Evolutionary conservation across 164 flowering plant genomes (phyloP).

Genomic region (Vitis amurensis): DNA sequence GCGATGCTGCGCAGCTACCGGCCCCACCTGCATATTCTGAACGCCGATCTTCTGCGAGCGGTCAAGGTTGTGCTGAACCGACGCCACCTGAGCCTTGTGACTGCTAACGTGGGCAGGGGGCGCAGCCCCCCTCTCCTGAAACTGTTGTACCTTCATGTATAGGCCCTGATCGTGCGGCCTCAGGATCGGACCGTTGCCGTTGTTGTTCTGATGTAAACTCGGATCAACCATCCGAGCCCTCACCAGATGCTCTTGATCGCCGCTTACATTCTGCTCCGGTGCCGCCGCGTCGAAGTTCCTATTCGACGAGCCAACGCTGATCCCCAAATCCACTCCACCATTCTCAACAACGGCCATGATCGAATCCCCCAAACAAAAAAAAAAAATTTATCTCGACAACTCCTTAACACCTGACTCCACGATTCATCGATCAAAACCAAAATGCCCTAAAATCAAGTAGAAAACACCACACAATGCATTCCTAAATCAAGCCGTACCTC

Average conservation of each 20-base stretch:
- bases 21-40: conserved; percentile 4
- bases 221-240: no score
- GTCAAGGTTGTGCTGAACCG: conserved; percentile 6
- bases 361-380: not conserved
- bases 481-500: not conserved
- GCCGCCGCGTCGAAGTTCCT: conserved; percentile 28
- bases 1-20: conserved; percentile 1
- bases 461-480: not conserved
- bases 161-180: conserved; percentile 23
- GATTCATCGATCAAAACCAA: not conserved
- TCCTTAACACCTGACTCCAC: not conserved
- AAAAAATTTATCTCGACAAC: no score
- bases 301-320: conserved; percentile 26
- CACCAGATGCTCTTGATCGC: conserved; percentile 17
- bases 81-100: conserved; percentile 3
- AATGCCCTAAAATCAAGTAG: conserved; percentile 1
- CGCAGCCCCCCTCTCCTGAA: conserved; percentile 9
- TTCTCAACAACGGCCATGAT: conserved; percentile 67
- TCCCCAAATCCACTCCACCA: conserved; percentile 42
- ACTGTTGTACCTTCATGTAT: conserved; percentile 18
- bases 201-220: conserved; percentile 12
- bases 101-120: conserved; percentile 11
- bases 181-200: conserved; percentile 8
- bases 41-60: conserved; percentile 7
- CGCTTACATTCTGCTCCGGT: conserved; percentile 11